Evolutionary conservation across 192 early-diverging fungal genomes (phyloP).

Genomic region (Pecoramyces ruminantium): DNA sequence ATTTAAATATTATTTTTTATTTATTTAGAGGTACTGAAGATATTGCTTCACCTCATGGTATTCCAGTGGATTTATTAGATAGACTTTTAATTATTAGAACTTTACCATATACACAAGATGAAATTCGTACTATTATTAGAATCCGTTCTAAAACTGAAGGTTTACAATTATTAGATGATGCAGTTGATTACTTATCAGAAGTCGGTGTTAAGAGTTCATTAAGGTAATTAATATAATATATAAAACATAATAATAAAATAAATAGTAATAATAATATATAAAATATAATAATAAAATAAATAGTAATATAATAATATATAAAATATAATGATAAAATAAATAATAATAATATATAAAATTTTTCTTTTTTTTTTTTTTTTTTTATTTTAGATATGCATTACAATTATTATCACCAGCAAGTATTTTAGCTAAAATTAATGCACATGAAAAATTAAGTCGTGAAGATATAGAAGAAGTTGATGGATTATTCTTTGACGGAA

Average conservation of each 20-base stretch:
- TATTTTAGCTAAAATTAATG: slow-evolving; percentile 72
- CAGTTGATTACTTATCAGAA: not conserved
- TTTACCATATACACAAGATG: slow-evolving; percentile 4
- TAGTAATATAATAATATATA: no score
- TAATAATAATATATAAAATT: not conserved
- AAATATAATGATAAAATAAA: no score
- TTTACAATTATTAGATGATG: not conserved
- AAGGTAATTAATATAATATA: no score
- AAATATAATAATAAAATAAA: no score
- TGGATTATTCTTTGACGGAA: slow-evolving; percentile 77
- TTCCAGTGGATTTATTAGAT: slow-evolving; percentile 4
- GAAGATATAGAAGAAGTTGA: slow-evolving; percentile 77
- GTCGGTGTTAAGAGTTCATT: slow-evolving; percentile 4
- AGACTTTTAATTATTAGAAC: slow-evolving; percentile 2
- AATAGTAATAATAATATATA: no score
- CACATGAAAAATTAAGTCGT: slow-evolving; percentile 57
- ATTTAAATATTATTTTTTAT: not conserved
- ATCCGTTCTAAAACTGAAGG: slow-evolving; percentile 3
- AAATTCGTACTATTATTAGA: slow-evolving; percentile 1
- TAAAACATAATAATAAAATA: no score
- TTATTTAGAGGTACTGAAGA: slow-evolving; percentile 60
- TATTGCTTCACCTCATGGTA: slow-evolving; percentile 34
- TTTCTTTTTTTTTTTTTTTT: not conserved
- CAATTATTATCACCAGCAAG: slow-evolving; percentile 85
- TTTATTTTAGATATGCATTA: slow-evolving; percentile 57